phyloP scores from a whole-genome alignment of 2,329 filamentous ascomycete species.

The Pseudogymnoascus sp. region DNA sequence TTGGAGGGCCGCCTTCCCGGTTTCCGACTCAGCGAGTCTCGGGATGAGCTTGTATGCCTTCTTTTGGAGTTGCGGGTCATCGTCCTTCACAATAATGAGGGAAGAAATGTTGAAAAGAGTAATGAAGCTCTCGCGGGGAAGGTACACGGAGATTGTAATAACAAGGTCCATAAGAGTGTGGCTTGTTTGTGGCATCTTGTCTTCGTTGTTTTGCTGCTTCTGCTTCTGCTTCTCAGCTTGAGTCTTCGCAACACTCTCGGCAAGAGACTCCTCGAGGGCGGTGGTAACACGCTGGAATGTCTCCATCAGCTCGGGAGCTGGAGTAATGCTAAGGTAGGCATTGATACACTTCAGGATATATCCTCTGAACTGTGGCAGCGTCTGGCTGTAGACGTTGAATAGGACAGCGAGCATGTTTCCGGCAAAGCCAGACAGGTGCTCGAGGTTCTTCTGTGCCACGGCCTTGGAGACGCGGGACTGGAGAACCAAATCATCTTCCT shows the following conservation, averaged over 20 bases:
- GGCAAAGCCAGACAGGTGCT: conserved; percentile 71
- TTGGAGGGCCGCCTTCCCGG: conserved; percentile 66
- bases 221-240: conserved; percentile 57
- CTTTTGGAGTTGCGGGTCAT: conserved; percentile 92
- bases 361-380: conserved; percentile 82
- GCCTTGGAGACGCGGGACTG: conserved; percentile 72
- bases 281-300: conserved; percentile 83
- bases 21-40: conserved; percentile 73
- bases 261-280: conserved; percentile 70
- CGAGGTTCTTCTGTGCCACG: conserved; percentile 69
- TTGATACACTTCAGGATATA: conserved; percentile 93
- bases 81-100: conserved; percentile 69
- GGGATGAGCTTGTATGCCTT: conserved; percentile 98
- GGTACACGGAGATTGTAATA: conserved; percentile 90
- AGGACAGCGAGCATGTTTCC: conserved; percentile 88
- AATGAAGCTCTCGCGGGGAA: conserved; percentile 78
- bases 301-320: conserved; percentile 68
- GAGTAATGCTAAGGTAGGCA: conserved; percentile 83
- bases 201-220: conserved; percentile 46
- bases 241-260: conserved; percentile 52
- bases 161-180: conserved; percentile 96
- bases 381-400: conserved; percentile 99
- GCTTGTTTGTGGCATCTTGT: conserved; percentile 81
- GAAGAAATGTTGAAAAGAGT: conserved; percentile 81
- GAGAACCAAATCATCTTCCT: conserved; percentile 60